These are phyloP conservation scores for Amanita muscaria DNA, from an alignment of 768 basidiomycete species.

Conservation along the genomic window DNA sequence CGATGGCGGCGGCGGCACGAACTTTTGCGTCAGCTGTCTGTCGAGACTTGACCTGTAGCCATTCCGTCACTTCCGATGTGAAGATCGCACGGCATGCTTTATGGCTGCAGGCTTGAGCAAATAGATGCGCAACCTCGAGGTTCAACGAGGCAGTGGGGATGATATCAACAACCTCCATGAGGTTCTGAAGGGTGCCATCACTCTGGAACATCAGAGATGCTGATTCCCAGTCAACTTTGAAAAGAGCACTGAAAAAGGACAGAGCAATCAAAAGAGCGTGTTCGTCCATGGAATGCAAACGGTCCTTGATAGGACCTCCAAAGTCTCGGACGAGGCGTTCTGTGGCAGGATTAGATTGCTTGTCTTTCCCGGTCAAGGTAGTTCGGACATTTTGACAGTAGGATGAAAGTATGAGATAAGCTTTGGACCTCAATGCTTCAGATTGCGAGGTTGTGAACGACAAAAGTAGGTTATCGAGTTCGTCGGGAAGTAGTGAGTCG, in stretches of 20 bases:
- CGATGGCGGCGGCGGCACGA: slow-evolving; percentile 58
- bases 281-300: slow-evolving; percentile 51
- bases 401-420: slow-evolving; percentile 59
- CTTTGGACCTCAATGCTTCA: slow-evolving; percentile 47
- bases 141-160: slow-evolving; percentile 39
- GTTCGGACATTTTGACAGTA: slow-evolving; percentile 54
- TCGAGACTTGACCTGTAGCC: slow-evolving; percentile 57
- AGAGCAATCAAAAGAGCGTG: slow-evolving; percentile 42
- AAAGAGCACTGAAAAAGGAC: slow-evolving; percentile 67
- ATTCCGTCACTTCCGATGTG: slow-evolving; percentile 44
- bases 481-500: slow-evolving; percentile 39
- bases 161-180: slow-evolving; percentile 69
- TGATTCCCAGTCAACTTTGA: slow-evolving; percentile 70
- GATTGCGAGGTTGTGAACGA: slow-evolving; percentile 44
- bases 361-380: slow-evolving; percentile 25
- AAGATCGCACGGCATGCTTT: slow-evolving; percentile 61
- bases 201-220: slow-evolving; percentile 57
- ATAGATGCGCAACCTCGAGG: slow-evolving; percentile 59
- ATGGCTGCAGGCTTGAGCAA: slow-evolving; percentile 70
- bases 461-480: slow-evolving; percentile 41
- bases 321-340: slow-evolving; percentile 43
- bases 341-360: slow-evolving; percentile 37
- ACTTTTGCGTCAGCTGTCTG: slow-evolving; percentile 36
- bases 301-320: slow-evolving; percentile 36
- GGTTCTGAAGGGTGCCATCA: slow-evolving; percentile 53